A percentile compares a stretch with the other conserved stretches of the same genome.
Evolutionary conservation across 208 protist species (phyloP).

Genomic region (Endotrypanum monterogeii): DNA sequence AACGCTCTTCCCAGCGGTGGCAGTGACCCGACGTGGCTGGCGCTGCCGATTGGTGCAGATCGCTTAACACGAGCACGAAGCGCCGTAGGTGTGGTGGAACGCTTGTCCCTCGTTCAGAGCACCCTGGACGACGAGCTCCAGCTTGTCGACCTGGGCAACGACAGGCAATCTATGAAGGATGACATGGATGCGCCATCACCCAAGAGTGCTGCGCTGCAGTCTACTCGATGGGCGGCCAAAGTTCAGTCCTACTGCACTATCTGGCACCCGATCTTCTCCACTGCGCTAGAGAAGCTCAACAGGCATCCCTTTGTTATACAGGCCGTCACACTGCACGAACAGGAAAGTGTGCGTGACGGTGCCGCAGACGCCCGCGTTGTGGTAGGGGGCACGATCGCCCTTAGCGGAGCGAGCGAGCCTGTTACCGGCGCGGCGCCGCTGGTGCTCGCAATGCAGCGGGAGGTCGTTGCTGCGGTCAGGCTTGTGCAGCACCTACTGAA

Average conservation of each 20-base stretch:
- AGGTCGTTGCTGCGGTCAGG: conserved; percentile 57
- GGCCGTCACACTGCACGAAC: conserved; percentile 33
- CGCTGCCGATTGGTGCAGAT: conserved; percentile 90
- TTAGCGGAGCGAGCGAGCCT: background rate
- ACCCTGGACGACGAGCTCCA: conserved; percentile 62
- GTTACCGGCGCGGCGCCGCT: conserved; percentile 66
- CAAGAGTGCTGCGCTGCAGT: conserved; percentile 6
- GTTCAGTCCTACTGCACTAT: conserved; percentile 46
- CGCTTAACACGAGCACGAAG: conserved; percentile 75
- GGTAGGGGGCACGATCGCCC: background rate
- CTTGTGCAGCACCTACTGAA: conserved; percentile 74
- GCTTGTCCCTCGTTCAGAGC: conserved; percentile 64
- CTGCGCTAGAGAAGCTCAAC: conserved; percentile 27
- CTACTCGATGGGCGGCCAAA: conserved; percentile 54
- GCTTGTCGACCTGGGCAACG: background rate
- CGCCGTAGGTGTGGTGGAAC: conserved; percentile 65
- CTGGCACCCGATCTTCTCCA: conserved; percentile 35
- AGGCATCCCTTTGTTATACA: conserved; percentile 35
- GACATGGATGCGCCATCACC: background rate
- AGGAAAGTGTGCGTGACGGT: conserved; percentile 14
- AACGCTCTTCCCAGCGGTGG: conserved; percentile 69
- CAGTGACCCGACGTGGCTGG: conserved; percentile 91
- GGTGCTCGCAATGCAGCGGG: conserved; percentile 89
- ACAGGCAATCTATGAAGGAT: background rate
- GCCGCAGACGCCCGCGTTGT: background rate